A percentile compares a stretch with the other conserved stretches of the same genome.
These are phyloP conservation scores for Fusarium sp. DNA, from an alignment of 2,329 filamentous ascomycete species.

Conservation along the genomic window DNA sequence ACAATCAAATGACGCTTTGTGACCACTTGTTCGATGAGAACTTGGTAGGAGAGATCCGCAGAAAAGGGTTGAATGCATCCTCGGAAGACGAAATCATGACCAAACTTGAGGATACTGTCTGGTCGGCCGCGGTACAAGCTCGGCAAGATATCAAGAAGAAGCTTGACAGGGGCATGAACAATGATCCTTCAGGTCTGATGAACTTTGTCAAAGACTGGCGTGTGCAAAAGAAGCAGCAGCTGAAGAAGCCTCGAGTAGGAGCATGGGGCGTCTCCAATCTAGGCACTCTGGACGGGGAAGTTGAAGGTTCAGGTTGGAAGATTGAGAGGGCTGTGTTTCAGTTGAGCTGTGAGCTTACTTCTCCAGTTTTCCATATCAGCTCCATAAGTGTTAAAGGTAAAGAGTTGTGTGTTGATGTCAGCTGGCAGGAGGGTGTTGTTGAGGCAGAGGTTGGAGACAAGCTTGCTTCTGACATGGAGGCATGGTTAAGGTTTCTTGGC, in stretches of 20 bases:
- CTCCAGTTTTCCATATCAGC: slow-evolving; percentile 43
- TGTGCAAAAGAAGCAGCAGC: slow-evolving; percentile 25
- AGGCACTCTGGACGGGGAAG: slow-evolving; percentile 45
- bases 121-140: slow-evolving; percentile 25
- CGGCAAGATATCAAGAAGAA: slow-evolving; percentile 36
- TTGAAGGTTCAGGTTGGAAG: slow-evolving; percentile 34
- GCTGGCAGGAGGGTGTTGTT: slow-evolving; percentile 45
- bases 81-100: slow-evolving; percentile 28
- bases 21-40: slow-evolving; percentile 24
- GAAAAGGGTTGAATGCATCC: slow-evolving; percentile 21
- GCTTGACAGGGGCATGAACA: slow-evolving; percentile 36
- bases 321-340: slow-evolving; percentile 44
- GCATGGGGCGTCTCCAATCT: slow-evolving; percentile 50
- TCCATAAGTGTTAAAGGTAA: slow-evolving; percentile 42
- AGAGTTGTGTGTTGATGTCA: slow-evolving; percentile 45
- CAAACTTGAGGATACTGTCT: slow-evolving; percentile 35
- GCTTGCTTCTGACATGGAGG: slow-evolving; percentile 40
- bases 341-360: slow-evolving; percentile 41
- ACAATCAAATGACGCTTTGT: slow-evolving; percentile 38
- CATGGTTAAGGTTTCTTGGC: slow-evolving; percentile 43
- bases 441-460: slow-evolving; percentile 37
- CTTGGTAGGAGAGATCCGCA: slow-evolving; percentile 35
- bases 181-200: slow-evolving; percentile 47
- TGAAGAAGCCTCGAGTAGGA: slow-evolving; percentile 43
- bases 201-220: slow-evolving; percentile 48